Conservation (phyloP, 2,329 filamentous ascomycete species). For the Chrysosphaeria jannelii region DNA sequence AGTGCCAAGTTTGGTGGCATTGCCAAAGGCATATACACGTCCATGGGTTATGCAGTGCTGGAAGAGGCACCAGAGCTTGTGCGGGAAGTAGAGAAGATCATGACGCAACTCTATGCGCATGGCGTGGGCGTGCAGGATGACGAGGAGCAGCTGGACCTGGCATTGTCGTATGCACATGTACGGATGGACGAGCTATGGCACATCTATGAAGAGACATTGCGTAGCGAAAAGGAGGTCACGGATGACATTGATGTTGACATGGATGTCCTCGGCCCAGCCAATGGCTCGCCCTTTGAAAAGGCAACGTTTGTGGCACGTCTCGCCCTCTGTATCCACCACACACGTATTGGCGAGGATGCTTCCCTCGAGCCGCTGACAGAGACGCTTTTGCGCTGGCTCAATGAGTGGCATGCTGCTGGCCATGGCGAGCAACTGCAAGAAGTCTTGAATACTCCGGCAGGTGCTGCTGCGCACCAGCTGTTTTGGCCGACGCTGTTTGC, state of each 20-base stretch:
- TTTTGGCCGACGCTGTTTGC: constrained; percentile 73
- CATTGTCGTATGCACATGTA: constrained; percentile 20
- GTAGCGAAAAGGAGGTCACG: background rate
- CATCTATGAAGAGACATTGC: constrained; percentile 16
- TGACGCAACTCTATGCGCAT: constrained; percentile 33
- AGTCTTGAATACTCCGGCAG: constrained; percentile 32
- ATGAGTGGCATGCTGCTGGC: constrained; percentile 37
- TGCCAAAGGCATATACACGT: constrained; percentile 35
- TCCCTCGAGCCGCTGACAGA: constrained; percentile 28
- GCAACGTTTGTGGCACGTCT: constrained; percentile 53
- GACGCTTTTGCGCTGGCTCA: constrained; percentile 59
- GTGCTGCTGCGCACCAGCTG: constrained; percentile 42
- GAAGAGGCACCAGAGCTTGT: constrained; percentile 43
- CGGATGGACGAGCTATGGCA: constrained; percentile 25
- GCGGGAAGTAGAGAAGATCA: constrained; percentile 40
- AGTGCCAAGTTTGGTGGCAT: constrained; percentile 14
- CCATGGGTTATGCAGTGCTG: constrained; percentile 26
- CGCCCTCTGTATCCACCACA: constrained; percentile 51
- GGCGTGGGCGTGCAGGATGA: constrained; percentile 25
- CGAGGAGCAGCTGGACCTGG: constrained; percentile 22
- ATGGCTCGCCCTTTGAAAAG: constrained; percentile 35
- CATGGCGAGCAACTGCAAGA: constrained; percentile 35
- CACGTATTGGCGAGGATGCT: constrained; percentile 12
- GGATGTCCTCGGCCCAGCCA: constrained; percentile 29
- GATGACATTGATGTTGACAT: constrained; percentile 11